Conservation (phyloP, 306 rosid genomes). For the Amphicarpaea edgeworthii region DNA sequence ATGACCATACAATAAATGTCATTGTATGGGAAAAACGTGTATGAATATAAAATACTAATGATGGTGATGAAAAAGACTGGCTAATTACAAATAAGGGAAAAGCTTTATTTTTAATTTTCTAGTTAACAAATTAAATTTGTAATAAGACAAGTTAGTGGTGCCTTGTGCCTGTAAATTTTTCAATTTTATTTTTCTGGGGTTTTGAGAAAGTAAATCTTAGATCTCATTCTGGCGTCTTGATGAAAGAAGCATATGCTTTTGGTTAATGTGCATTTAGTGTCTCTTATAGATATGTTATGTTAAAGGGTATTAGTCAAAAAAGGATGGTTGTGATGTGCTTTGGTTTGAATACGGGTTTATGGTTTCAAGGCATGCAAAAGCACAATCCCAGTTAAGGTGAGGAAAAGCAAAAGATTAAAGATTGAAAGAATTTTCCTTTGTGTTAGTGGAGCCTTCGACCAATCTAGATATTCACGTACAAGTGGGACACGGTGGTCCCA, state of each 20-base stretch:
- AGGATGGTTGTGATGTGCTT: conserved; percentile 46
- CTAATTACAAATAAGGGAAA: conserved; percentile 17
- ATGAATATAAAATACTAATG: not conserved
- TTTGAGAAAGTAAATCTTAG: conserved; percentile 67
- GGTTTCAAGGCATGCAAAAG: conserved; percentile 78
- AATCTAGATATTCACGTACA: conserved; percentile 61
- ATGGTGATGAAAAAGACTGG: not conserved
- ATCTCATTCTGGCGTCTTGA: conserved; percentile 52
- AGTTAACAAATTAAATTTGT: conserved; percentile 13
- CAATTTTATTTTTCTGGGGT: conserved; percentile 56
- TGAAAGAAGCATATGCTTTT: conserved; percentile 43
- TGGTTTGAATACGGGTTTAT: conserved; percentile 49
- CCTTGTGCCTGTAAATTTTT: conserved; percentile 22
- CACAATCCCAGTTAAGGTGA: conserved; percentile 40
- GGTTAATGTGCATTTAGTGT: conserved; percentile 48
- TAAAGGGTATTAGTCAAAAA: conserved; percentile 55
- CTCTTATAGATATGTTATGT: conserved; percentile 37
- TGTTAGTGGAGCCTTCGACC: conserved; percentile 66
- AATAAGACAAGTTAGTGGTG: conserved; percentile 37
- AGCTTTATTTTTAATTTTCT: conserved; percentile 9
- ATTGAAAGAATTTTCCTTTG: conserved; percentile 57
- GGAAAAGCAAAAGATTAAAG: conserved; percentile 56
- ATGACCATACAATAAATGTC: not conserved
- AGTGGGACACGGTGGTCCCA: conserved; percentile 49
- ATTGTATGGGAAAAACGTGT: not conserved